Base-by-base conservation (phyloP, 768 basidiomycete genomes). In the Mycena rebaudengoi region DNA sequence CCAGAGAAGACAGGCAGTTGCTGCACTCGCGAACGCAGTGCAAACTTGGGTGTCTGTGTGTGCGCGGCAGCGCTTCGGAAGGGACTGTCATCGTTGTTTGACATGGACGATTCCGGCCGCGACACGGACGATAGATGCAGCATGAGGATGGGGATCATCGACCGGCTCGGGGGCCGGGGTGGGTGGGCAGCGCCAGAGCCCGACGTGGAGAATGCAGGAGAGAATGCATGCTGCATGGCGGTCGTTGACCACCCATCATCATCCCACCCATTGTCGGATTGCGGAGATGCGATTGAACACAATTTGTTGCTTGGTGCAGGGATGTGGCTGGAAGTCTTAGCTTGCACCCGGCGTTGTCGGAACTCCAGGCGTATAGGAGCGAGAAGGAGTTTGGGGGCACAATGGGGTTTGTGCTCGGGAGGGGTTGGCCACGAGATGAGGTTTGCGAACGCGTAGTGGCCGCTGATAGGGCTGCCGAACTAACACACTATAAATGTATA, bases 301-400 rank as follows among this genome's bases (percentile, higher is more conserved):
- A 79, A 76, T 50, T 82, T 75, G 64, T 81, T 80, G 43, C 81
- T 79, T 18, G 91, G 93, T 10, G 77, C 82, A 44, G 94, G 92
- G 56, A 95, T 94, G 62, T 87, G 80, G 68, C 91, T 93, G 0
- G 94, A 94, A 0, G 94, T 94, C 77, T 86, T 88, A 3, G 92
- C 85, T 60, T 94, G 85, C 16, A 86, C 79, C n/a, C 91, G 88
- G 21, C 0, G 87, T 85, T 7, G 80, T 71, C 18, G 71, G 71
- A 14, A 76, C 52, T 25, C 73, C 71, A 30, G 82, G 77, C 7
- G 78, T 80, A 28, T 75, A 71, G 10, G 78, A 70, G 32, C 80
- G 77, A 35, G 82, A 80, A 11, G 89, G 88, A 2, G 88, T 88
- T 65, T 88, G 88, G 1, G 89, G 79, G 56, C 90, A 85, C 32